Evolutionary conservation across 331 rosid genomes (phyloP).

Genomic region (Pyrus hybrid): DNA sequence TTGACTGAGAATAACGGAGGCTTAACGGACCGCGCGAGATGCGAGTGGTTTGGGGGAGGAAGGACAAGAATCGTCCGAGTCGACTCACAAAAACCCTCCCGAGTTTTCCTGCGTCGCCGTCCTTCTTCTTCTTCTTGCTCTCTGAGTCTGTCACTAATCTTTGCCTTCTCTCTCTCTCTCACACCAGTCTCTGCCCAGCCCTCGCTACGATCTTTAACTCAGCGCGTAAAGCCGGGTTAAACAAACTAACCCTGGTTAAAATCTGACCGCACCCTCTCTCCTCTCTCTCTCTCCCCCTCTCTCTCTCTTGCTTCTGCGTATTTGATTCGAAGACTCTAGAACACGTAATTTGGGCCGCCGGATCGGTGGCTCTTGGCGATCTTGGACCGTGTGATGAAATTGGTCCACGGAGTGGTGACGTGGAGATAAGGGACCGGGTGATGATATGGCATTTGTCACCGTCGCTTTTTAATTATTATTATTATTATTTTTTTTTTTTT

Average conservation of each 20-base stretch:
- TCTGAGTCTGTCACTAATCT: not conserved
- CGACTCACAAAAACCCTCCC: slow-evolving; percentile 27
- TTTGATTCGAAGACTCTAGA: slow-evolving; percentile 60
- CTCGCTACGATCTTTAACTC: slow-evolving; percentile 40
- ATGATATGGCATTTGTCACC: slow-evolving; percentile 30
- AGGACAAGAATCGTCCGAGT: slow-evolving; percentile 32
- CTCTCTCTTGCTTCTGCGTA: not conserved
- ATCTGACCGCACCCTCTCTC: slow-evolving; percentile 12
- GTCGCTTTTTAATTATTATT: not conserved
- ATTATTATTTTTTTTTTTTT: too few relatives aligned
- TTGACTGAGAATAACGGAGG: not conserved
- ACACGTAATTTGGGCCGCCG: slow-evolving; percentile 34
- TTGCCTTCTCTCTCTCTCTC: not conserved
- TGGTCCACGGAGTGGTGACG: slow-evolving; percentile 16
- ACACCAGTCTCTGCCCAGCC: not conserved
- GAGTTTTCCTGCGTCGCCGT: not conserved
- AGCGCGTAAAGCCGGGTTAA: slow-evolving; percentile 25
- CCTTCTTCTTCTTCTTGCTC: not conserved
- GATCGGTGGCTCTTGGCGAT: not conserved
- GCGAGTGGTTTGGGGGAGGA: not conserved
- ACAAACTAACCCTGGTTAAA: slow-evolving; percentile 47
- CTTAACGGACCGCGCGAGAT: not conserved
- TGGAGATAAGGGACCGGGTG: slow-evolving; percentile 44
- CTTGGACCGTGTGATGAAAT: slow-evolving; percentile 18
- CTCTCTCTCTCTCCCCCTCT: not conserved